Percentiles rank a stretch among this genome's conserved stretches.
Evolutionary conservation across 202 grass and related monocot genomes (phyloP).

Genomic region (Carex sylvatica): DNA sequence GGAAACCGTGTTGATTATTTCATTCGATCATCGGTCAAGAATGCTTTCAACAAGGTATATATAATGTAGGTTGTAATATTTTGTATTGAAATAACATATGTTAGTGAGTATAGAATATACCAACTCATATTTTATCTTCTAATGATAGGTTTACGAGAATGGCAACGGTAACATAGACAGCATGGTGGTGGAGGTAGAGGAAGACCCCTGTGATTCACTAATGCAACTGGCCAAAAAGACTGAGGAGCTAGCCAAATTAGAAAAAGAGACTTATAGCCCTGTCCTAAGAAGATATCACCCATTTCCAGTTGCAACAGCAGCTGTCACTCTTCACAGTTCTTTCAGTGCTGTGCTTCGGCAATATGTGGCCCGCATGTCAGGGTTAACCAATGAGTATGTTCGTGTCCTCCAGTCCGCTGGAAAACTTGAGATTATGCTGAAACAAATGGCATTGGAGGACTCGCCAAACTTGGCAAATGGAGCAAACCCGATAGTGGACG

Average conservation of each 20-base stretch:
- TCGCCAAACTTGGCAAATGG: constrained; percentile 25
- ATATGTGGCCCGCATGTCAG: constrained; percentile 28
- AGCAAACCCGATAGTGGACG: constrained; percentile 16
- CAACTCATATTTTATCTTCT: neutral
- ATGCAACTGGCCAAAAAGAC: constrained; percentile 45
- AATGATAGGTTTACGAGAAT: constrained; percentile 48
- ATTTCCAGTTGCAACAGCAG: constrained; percentile 39
- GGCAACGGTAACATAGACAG: constrained; percentile 45
- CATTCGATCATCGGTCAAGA: constrained; percentile 53
- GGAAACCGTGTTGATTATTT: constrained; percentile 45
- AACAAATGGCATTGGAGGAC: constrained; percentile 42
- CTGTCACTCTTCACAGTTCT: constrained; percentile 42
- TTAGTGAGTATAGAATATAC: neutral
- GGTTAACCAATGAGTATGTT: constrained; percentile 48
- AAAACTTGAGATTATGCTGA: constrained; percentile 46
- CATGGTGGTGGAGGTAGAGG: constrained; percentile 73
- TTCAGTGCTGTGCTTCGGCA: constrained; percentile 45
- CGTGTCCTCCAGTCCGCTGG: constrained; percentile 39
- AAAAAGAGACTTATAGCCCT: constrained; percentile 51
- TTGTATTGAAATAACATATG: neutral
- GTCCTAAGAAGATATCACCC: constrained; percentile 51
- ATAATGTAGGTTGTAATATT: neutral
- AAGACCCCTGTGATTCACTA: constrained; percentile 57
- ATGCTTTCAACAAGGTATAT: constrained; percentile 59
- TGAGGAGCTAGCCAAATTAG: constrained; percentile 46